Evolutionary conservation across 176 grass and related monocot species (phyloP).

Genomic region (Poa pratensis): DNA sequence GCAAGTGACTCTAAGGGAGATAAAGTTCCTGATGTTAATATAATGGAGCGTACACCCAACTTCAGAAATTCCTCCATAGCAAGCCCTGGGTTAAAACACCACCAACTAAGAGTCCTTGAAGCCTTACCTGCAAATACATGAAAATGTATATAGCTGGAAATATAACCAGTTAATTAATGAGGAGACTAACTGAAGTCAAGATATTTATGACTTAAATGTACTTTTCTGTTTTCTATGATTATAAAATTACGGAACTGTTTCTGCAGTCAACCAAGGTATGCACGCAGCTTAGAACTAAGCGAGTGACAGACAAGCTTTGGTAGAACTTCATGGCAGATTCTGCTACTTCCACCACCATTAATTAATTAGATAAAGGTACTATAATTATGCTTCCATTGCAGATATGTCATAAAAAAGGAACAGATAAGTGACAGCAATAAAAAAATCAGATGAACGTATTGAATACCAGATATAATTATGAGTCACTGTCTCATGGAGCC

Average conservation of each 20-base stretch:
- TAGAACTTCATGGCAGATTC: constrained; percentile 9
- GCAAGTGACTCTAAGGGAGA: constrained; percentile 94
- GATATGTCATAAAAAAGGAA: constrained; percentile 27
- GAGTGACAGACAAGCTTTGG: constrained; percentile 11
- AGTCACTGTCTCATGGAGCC: background rate
- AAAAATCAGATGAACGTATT: constrained; percentile 14
- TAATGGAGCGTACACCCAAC: constrained; percentile 80
- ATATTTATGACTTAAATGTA: constrained; percentile 3
- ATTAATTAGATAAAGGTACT: constrained; percentile 12
- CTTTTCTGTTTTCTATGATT: constrained; percentile 22
- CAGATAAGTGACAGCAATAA: background rate
- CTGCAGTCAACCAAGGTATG: constrained; percentile 20
- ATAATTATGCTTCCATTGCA: constrained; percentile 19
- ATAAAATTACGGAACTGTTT: constrained; percentile 24
- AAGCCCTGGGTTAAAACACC: constrained; percentile 98
- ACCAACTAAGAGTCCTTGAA: constrained; percentile 95
- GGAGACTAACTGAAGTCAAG: constrained; percentile 12
- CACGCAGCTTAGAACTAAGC: constrained; percentile 26
- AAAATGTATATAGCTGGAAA: constrained; percentile 34
- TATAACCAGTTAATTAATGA: constrained; percentile 18
- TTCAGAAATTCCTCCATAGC: constrained; percentile 94
- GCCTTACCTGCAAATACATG: constrained; percentile 62
- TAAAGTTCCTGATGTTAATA: constrained; percentile 99
- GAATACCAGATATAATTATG: background rate
- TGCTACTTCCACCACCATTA: constrained; percentile 6